Conservation (phyloP, 140 eudicot genomes). For the Stevia rebaudiana region DNA sequence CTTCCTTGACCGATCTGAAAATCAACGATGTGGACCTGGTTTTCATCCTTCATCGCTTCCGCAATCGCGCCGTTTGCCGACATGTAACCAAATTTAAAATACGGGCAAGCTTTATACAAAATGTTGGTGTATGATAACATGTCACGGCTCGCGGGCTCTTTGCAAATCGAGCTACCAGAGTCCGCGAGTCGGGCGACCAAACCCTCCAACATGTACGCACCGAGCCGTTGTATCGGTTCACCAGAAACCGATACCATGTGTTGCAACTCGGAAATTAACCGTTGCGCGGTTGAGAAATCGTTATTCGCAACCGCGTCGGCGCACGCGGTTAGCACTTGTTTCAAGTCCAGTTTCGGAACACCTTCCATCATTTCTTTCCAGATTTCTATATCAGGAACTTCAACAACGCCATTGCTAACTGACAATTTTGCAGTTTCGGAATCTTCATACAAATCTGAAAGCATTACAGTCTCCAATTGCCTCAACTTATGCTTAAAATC, state of each 20-base stretch:
- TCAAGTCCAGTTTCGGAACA: conserved; percentile 51
- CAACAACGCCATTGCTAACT: not conserved
- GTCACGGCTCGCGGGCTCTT: conserved; percentile 39
- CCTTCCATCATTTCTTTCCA: conserved; percentile 69
- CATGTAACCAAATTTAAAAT: conserved; percentile 62
- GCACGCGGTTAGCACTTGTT: conserved; percentile 41
- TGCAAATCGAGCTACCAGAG: conserved; percentile 46
- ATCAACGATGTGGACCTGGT: conserved; percentile 48
- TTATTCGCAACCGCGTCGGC: conserved; percentile 45
- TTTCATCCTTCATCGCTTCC: conserved; percentile 55
- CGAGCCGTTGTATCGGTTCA: conserved; percentile 58
- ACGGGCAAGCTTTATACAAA: conserved; percentile 56
- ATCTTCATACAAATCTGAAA: conserved; percentile 43
- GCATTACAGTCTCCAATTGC: conserved; percentile 71
- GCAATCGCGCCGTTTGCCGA: conserved; percentile 74
- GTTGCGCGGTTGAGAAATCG: conserved; percentile 29
- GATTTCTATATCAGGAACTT: conserved; percentile 46
- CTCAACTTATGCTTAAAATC: conserved; percentile 53
- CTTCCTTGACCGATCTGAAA: conserved; percentile 55
- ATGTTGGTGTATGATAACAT: conserved; percentile 46
- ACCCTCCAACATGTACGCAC: conserved; percentile 62
- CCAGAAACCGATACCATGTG: conserved; percentile 55
- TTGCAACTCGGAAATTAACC: conserved; percentile 36
- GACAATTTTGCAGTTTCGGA: conserved; percentile 26
- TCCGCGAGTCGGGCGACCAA: conserved; percentile 45